Evolutionary conservation across 2,329 filamentous ascomycete species (phyloP), one percentile per base, ranked within the genome.

Genomic region (Monilinia aucupariae): DNA sequence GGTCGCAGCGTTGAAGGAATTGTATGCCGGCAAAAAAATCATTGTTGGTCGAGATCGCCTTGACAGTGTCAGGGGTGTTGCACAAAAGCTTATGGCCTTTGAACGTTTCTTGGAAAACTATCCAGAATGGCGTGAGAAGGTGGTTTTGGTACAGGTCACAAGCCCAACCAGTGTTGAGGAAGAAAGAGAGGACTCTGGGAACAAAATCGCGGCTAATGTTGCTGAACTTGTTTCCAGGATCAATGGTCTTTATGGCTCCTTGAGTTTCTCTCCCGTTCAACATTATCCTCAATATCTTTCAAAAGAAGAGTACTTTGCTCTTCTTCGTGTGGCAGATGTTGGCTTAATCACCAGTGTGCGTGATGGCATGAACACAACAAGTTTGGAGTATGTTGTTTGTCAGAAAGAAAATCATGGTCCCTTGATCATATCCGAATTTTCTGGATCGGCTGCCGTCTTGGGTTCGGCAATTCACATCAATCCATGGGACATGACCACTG

Each of bases 291-390:
- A 97, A 74, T 97, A 97, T 74, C 82, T 97, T 52, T 88, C 86
- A 54, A 89, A 88, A 68, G 89, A 92, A 70, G 92, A 97, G 76
- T 97, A 97, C 76, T 96, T 96, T 75, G 92, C 93, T 4, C 83
- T 97, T n/a, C 82, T 97, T 59, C 87, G 93, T 30, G 86, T 91
- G 3, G 92, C 90, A 41, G 92, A 97, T 74, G 90, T 97, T 68
- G 93, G 92, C 4, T 81, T 97, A 58, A 97, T 97, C 75, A 97
- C 94, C 8, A 96, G 91, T 69, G 92, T 97, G 27, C 86, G 93
- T 65, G 94, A 97, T 75, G 93, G 93, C 64, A 97, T 97, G 92
- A 97, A 97, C 79, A 97, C 93, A 0, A 96, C 92, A 25, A 96
- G 91, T 74, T 80, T 97, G 69, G 94, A 97, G 76, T 97, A 97